These are phyloP conservation scores for Purpureocillium takamizusanense DNA, from an alignment of 2,329 filamentous ascomycete species.

Conservation along the genomic window DNA sequence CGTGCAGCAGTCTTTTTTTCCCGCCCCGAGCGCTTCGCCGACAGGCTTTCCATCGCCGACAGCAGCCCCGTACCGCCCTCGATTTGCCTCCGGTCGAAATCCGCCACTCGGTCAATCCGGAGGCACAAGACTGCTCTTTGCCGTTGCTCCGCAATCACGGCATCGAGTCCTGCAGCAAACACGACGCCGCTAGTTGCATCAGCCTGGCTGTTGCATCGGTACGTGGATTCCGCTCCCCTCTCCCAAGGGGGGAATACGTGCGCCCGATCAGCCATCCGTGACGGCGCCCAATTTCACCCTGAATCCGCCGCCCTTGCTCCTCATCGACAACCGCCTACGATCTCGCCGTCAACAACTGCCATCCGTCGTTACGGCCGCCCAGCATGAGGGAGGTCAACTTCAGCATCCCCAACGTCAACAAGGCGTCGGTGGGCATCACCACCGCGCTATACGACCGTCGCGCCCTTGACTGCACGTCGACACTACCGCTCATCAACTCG, in stretches of 20 bases:
- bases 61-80: background rate
- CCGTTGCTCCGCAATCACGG: background rate
- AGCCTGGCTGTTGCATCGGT: slow-evolving; percentile 1
- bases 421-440: slow-evolving; percentile 97
- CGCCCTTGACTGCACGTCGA: slow-evolving; percentile 96
- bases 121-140: slow-evolving; percentile 1
- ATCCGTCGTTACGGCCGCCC: slow-evolving; percentile 15
- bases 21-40: background rate
- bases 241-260: background rate
- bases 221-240: background rate
- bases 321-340: background rate
- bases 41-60: background rate
- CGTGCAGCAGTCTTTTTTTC: slow-evolving; percentile 4
- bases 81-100: slow-evolving; percentile 4
- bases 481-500: slow-evolving; percentile 94
- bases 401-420: slow-evolving; percentile 98
- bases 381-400: slow-evolving; percentile 99
- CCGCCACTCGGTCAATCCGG: slow-evolving; percentile 7
- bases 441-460: slow-evolving; percentile 96
- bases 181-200: background rate
- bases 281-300: background rate
- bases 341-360: background rate
- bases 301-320: background rate
- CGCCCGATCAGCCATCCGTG: background rate
- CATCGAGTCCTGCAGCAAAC: background rate